A percentile compares a stretch with the other conserved stretches of the same genome.
These are phyloP conservation scores for Mastigamoeba balamuthi DNA, from an alignment of 78 protist genomes.

Conservation along the genomic window DNA sequence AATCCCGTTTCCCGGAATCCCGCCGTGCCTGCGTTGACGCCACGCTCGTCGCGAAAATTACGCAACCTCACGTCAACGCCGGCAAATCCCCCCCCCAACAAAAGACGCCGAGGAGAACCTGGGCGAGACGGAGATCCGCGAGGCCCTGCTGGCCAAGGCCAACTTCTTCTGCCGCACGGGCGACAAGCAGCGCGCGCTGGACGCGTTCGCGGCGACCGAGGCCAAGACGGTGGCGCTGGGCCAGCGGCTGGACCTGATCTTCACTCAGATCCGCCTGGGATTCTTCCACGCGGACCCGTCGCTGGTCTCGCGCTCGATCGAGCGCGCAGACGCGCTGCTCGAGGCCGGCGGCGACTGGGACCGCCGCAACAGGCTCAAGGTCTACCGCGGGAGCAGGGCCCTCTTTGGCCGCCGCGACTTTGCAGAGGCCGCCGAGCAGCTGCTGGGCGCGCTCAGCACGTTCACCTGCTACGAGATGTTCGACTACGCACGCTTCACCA, in stretches of 20 bases:
- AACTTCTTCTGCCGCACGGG: conserved; percentile 69
- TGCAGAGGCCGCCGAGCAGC: conserved; percentile 60
- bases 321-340: conserved; percentile 39
- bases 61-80: no score
- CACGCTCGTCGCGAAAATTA: no score
- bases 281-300: conserved; percentile 71
- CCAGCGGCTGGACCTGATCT: conserved; percentile 75
- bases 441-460: conserved; percentile 75
- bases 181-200: conserved; percentile 67
- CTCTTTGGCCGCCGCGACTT: conserved; percentile 67
- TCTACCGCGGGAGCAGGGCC: conserved; percentile 72
- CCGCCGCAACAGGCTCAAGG: conserved; percentile 90
- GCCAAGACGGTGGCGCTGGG: conserved; percentile 87
- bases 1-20: no score
- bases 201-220: conserved; percentile 23
- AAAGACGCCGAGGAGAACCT: conserved; percentile 82
- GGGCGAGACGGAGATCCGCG: conserved; percentile 94
- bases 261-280: conserved; percentile 72
- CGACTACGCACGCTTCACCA: conserved; percentile 58
- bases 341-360: conserved; percentile 96
- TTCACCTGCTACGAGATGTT: conserved; percentile 74
- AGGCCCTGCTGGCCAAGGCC: conserved; percentile 60
- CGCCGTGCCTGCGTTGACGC: no score
- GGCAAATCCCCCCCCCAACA: no score
- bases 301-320: conserved; percentile 47